These are phyloP conservation scores for Auricularia cornea DNA, from an alignment of 768 basidiomycete genomes.

Conservation along the genomic window DNA sequence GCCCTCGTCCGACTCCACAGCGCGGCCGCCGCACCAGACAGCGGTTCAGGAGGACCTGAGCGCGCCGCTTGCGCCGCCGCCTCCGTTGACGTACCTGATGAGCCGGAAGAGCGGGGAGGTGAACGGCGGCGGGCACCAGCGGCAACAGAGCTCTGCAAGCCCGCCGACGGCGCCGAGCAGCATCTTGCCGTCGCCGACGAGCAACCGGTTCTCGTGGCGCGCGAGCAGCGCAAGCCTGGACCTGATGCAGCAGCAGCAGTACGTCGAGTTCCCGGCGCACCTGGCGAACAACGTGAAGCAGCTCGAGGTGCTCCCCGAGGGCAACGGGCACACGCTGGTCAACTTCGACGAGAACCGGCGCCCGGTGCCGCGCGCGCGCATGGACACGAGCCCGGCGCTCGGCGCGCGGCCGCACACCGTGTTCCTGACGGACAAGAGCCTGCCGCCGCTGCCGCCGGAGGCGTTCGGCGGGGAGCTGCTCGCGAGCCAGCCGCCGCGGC, in stretches of 20 bases:
- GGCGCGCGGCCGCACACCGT: slow-evolving; percentile 12
- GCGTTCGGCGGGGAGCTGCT: slow-evolving; percentile 16
- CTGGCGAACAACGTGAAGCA: slow-evolving; percentile 6
- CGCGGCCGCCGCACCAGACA: neutral
- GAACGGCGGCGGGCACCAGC: slow-evolving; percentile 22
- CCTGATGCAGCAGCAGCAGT: neutral
- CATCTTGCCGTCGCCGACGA: slow-evolving; percentile 64
- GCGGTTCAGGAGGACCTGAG: neutral
- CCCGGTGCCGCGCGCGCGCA: neutral
- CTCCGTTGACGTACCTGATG: slow-evolving; percentile 83
- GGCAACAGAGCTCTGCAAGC: neutral
- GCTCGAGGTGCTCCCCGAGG: neutral
- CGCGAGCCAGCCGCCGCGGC: slow-evolving; percentile 27
- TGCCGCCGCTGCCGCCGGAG: slow-evolving; percentile 67
- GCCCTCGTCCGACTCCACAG: neutral
- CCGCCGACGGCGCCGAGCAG: slow-evolving; percentile 71
- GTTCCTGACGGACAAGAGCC: slow-evolving; percentile 57
- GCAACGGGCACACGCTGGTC: neutral
- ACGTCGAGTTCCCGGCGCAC: slow-evolving; percentile 8
- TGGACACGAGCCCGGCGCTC: slow-evolving; percentile 3
- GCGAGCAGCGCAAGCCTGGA: slow-evolving; percentile 6
- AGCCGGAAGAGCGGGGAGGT: slow-evolving; percentile 18
- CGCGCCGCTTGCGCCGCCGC: slow-evolving; percentile 75
- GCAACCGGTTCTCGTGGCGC: slow-evolving; percentile 30
- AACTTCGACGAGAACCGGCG: neutral